Evolutionary conservation across 2,329 filamentous ascomycete genomes (phyloP).

Genomic region (Fusarium nodosum): DNA sequence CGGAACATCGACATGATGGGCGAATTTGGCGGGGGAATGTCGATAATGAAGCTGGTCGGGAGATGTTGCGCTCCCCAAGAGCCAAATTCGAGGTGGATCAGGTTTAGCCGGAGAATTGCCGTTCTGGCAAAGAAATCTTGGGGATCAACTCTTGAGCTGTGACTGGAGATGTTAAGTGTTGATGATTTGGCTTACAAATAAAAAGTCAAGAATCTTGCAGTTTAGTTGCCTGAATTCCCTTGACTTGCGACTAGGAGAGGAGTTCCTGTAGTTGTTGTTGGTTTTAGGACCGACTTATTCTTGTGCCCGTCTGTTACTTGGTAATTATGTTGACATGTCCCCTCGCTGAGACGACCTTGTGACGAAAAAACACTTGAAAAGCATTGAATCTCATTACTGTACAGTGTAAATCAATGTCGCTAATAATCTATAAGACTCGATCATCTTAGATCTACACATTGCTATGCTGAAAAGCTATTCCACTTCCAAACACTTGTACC

Average conservation of each 20-base stretch:
- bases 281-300: neutral
- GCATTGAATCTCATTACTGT: too few species aligned
- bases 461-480: neutral
- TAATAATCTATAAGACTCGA: too few species aligned
- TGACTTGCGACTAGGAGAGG: neutral
- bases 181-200: neutral
- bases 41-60: conserved; percentile 34
- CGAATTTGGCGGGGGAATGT: conserved; percentile 25
- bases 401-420: neutral
- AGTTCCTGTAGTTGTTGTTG: neutral
- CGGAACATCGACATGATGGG: conserved; percentile 85
- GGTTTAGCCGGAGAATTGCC: conserved; percentile 35
- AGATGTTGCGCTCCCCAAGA: conserved; percentile 27
- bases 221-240: neutral
- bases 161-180: neutral
- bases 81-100: conserved; percentile 23
- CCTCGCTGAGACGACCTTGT: too few species aligned
- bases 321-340: too few species aligned
- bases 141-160: neutral
- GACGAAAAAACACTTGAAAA: neutral
- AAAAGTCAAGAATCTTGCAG: neutral
- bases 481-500: neutral
- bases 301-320: too few species aligned
- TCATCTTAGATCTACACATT: neutral
- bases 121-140: neutral